Evolutionary conservation across 768 basidiomycete species (phyloP), one percentile per base, ranked within the genome.

Genomic region (Russula sp.): DNA sequence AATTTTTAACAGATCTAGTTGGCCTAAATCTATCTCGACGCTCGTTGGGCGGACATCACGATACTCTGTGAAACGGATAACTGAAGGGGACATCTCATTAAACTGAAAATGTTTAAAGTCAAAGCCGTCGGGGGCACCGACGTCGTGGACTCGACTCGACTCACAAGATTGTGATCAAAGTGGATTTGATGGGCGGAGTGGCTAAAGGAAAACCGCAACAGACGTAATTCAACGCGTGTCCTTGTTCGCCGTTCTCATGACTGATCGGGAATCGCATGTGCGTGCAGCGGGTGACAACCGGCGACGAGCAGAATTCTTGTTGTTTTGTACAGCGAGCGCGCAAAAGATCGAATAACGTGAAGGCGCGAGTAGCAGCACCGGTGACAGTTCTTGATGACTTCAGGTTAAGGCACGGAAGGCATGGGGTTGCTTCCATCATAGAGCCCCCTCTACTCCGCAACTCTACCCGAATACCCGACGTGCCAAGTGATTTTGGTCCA

Each of bases 21-120:
- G 57, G n/a, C 44, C 38, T 28, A 24, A 10, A 46, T 44, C 13
- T 14, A 3, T 49, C 48, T 30, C 24, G 26, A 40, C 26, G 42
- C 44, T 30, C 26, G 14, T 65, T 49, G 59, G 56, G 59, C 64
- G 64, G 59, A 59, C n/a, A 24, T 59, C n/a, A 54, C n/a, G n/a
- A n/a, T 10, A 34, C n/a, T 34, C 50, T 16, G 30, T 34, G 56
- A 22, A 20, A 34, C 22, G 18, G 44, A 54, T 32, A 9, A 24
- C 38, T 30, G 51, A 58, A 46, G 50, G 34, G 32, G 51, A 38
- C 44, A n/a, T 44, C 30, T 7, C 22, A 59, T 52, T 32, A 26
- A 48, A 36, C 30, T 52, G 50, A 58, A 59, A 52, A 58, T 22
- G 36, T 57, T 57, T 36, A 28, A 22, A 13, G 22, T 18, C 42